Evolutionary conservation across 208 protist species (phyloP), one percentile per base, ranked within the genome.

Genomic region (Acanthamoeba culbertsoni): DNA sequence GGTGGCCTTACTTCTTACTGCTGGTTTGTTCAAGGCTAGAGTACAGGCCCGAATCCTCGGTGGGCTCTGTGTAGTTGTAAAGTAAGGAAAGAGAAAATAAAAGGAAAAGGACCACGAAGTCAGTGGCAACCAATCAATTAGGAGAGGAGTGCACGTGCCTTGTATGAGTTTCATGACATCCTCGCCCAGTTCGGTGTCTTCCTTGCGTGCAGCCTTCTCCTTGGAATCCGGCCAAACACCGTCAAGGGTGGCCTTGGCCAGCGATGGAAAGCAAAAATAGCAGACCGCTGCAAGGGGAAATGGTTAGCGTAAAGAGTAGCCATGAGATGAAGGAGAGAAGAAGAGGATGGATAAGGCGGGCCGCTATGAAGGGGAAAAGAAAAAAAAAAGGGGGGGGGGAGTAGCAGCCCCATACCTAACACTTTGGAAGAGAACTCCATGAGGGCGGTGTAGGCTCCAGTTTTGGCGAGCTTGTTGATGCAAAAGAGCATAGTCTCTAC

Each of bases 401-500:
- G n/a, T 75, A 8, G 35, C 2, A 14, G 8, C 12, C 16, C 12
- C 73, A n/a, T 16, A 84, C 73, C 73, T 26, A 84, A 84, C 6
- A 84, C 46, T 33, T 84, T 84, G n/a, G 73, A 84, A 33, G 73
- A 84, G 46, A 84, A 84, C 46, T 84, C 73, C 73, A 84, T 84
- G 73, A 84, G 73, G 7, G 73, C 40, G 46, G 73, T 84, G 73
- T 84, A 84, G 40, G 73, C 73, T 10, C 73, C 73, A n/a, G 73
- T 84, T 20, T 84, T 84, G 73, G 73, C 73, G n/a, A 84, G 73
- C 37, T 84, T 84, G 73, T 84, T 84, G 28, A 84, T 55, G 73
- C 73, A 84, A 40, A 84, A 84, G 46, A 84, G 73, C 73, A 84
- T 84, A 14, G 73, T 84, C n/a, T 84, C 73, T 33, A 84, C 46